A percentile compares a stretch with the other conserved stretches of the same genome.
These are phyloP conservation scores for Botrytis medusae DNA, from an alignment of 2,329 filamentous ascomycete genomes.

Conservation along the genomic window DNA sequence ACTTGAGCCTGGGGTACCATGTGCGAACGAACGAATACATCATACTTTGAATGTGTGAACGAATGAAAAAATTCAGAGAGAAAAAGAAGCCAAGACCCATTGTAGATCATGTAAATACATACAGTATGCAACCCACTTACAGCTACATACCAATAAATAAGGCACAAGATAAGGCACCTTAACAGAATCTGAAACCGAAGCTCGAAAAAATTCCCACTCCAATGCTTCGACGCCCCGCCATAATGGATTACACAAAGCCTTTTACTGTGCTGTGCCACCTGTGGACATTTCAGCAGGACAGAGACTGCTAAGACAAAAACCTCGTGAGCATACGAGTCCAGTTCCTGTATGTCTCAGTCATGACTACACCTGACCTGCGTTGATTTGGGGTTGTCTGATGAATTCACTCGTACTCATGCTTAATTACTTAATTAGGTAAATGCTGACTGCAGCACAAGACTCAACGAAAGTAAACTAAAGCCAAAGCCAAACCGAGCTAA, in stretches of 20 bases:
- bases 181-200: constrained; percentile 15
- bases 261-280: constrained; percentile 5
- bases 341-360: constrained; percentile 18
- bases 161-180: neutral
- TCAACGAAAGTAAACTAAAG: neutral
- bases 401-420: neutral
- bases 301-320: neutral
- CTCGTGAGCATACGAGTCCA: constrained; percentile 13
- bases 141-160: neutral
- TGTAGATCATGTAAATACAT: neutral
- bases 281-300: constrained; percentile 8
- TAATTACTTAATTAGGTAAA: neutral
- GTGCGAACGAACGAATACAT: neutral
- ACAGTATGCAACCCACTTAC: neutral
- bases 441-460: constrained; percentile 15
- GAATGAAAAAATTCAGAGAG: constrained; percentile 12
- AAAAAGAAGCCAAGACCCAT: neutral
- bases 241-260: constrained; percentile 5
- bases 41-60: neutral
- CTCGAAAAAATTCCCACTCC: neutral
- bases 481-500: neutral
- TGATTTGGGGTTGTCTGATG: neutral
- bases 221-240: constrained; percentile 12
- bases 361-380: constrained; percentile 10
- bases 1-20: neutral